Percentiles rank a stretch among this genome's conserved stretches.
phyloP scores from a whole-genome alignment of 768 basidiomycete genomes.

The Serendipita indica region DNA sequence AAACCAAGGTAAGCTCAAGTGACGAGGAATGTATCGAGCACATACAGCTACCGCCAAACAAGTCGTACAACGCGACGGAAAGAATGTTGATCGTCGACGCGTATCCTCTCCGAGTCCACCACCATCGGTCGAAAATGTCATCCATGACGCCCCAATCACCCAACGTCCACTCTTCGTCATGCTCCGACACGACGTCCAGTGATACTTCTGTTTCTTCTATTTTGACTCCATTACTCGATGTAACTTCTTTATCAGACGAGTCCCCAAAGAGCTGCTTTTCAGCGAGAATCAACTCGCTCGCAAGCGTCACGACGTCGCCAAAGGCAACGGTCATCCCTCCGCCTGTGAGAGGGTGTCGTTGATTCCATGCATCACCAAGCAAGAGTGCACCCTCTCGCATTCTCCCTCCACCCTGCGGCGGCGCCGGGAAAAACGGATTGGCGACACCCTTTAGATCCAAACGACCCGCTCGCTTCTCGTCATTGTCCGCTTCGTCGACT shows the following conservation, averaged over 20 bases:
- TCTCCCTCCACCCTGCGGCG: conserved; percentile 28
- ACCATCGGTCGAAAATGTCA: conserved; percentile 51
- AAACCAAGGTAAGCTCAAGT: conserved; percentile 11
- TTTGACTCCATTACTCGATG: not conserved
- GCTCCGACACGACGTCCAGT: conserved; percentile 26
- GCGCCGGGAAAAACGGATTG: conserved; percentile 79
- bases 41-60: conserved; percentile 88
- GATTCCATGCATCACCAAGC: conserved; percentile 94
- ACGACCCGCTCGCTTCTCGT: not conserved
- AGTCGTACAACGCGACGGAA: conserved; percentile 81
- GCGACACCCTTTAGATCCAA: conserved; percentile 77
- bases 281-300: conserved; percentile 36
- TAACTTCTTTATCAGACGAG: not conserved
- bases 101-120: conserved; percentile 73
- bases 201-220: not conserved
- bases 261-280: conserved; percentile 23
- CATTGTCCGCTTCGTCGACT: conserved; percentile 45
- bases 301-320: conserved; percentile 65
- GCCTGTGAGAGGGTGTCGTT: conserved; percentile 96
- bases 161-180: conserved; percentile 8
- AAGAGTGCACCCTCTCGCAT: conserved; percentile 61
- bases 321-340: conserved; percentile 93
- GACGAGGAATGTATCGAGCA: conserved; percentile 13
- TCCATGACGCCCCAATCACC: conserved; percentile 25
- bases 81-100: conserved; percentile 83